Conservation (phyloP, 805 yeast species). For the Kodamaea neixiangensis region DNA sequence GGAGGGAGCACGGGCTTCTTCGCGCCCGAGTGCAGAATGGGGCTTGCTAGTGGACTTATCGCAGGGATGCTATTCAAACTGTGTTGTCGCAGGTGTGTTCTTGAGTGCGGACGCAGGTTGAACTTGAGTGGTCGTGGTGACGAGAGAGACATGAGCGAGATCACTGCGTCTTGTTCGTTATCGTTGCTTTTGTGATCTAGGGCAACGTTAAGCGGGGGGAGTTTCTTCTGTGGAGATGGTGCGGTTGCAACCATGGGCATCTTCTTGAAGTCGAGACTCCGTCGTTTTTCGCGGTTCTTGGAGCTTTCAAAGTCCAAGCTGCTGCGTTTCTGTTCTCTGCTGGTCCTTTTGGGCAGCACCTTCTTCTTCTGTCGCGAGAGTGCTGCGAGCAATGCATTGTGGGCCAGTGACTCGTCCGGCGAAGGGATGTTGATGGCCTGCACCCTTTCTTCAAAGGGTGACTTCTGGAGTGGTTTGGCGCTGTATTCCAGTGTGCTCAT, state of each 20-base stretch:
- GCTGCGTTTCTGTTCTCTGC: conserved; percentile 6
- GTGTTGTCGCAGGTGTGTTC: conserved; percentile 13
- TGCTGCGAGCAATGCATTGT: conserved; percentile 45
- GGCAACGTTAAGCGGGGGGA: conserved; percentile 35
- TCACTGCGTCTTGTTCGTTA: conserved; percentile 56
- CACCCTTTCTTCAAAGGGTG: conserved; percentile 12
- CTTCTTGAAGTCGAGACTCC: conserved; percentile 5
- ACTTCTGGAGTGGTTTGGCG: conserved; percentile 13
- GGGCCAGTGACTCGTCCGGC: conserved; percentile 46
- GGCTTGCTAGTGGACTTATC: conserved; percentile 13
- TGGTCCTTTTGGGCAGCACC: conserved; percentile 18
- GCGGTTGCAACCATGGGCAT: not conserved
- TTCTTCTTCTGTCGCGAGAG: conserved; percentile 32
- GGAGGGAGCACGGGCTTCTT: conserved; percentile 13
- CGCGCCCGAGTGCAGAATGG: conserved; percentile 9
- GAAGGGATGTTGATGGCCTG: conserved; percentile 22
- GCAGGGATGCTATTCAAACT: conserved; percentile 12
- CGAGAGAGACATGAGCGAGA: conserved; percentile 56
- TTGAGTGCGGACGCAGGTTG: conserved; percentile 3
- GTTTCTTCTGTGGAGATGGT: conserved; percentile 12
- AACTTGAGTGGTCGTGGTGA: conserved; percentile 43
- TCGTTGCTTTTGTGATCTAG: conserved; percentile 20
- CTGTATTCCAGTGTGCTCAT: conserved; percentile 10
- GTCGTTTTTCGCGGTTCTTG: not conserved
- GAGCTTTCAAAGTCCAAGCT: conserved; percentile 8